Evolutionary conservation across 257 asterid species (phyloP).

Genomic region (Marsdenia floribunda): DNA sequence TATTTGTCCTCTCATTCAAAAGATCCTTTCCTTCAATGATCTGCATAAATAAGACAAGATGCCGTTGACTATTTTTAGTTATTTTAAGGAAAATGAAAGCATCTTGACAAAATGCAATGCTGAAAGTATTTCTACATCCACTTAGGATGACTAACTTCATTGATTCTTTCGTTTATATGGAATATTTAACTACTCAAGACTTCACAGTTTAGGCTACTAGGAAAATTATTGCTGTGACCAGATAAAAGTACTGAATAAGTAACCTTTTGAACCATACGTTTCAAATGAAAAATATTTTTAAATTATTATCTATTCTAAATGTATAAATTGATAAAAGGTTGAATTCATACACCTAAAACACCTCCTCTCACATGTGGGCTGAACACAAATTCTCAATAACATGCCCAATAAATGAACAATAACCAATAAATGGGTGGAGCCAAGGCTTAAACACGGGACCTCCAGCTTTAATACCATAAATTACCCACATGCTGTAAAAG

Average conservation of each 20-base stretch:
- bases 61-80: neutral
- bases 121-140: neutral
- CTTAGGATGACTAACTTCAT: neutral
- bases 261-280: neutral
- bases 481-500: no score
- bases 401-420: no score
- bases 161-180: neutral
- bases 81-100: neutral
- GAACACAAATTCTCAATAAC: no score
- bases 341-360: no score
- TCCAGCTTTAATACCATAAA: no score
- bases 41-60: constrained; percentile 30
- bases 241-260: neutral
- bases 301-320: no score
- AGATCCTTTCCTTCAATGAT: constrained; percentile 82
- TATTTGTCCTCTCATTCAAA: constrained; percentile 71
- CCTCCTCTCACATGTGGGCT: no score
- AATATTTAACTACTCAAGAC: neutral
- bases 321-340: no score
- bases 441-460: no score
- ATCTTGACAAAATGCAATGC: neutral
- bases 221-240: neutral
- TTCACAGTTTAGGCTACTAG: neutral
- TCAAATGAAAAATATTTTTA: neutral
- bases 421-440: no score